Evolutionary conservation across 768 basidiomycete species (phyloP), one percentile per base, ranked within the genome.

Genomic region (Hypholoma fasciculare): DNA sequence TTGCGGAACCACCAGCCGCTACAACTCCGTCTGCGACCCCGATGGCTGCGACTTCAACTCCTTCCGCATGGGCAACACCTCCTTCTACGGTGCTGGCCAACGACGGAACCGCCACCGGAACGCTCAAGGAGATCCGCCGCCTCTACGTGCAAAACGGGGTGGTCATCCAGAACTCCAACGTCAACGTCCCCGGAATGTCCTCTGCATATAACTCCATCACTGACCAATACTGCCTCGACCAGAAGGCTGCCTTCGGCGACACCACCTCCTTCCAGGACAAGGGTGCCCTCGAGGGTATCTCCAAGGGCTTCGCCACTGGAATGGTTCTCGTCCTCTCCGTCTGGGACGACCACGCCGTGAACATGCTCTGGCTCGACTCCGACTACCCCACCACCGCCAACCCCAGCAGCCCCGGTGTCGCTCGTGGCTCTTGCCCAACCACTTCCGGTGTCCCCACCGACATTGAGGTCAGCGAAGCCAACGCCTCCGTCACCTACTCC

Each of bases 11-110:
- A 58, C 54, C 61, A 65, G 72, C 66, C 71, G 80, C 56, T 74
- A 78, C 67, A 70, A 65, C 62, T 76, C 77, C 46, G 66, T 79
- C 43, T 85, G 83, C 71, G 82, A 85, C 70, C 73, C 74, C 60
- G 81, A 81, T 61, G 83, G 83, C 47, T 85, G 83, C 69, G 83
- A 84, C 65, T 85, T 83, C 78, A 85, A 84, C 80, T 81, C 83
- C 27, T 85, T 66, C 77, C 82, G 83, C 65, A 75, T 81, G 78
- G 82, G 82, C 36, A 66, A 70, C 65, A 65, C 61, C 57, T 58
- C 66, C 52, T 85, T 82, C 78, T 76, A 76, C 66, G 83, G 83
- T 40, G 65, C 66, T n/a, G 78, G 77, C 81, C 58, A 64, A 67
- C 65, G 69, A 76, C 71, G 75, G 77, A 65, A 74, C 79, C 48